Evolutionary conservation across 2,329 filamentous ascomycete species (phyloP), one percentile per base, ranked within the genome.

Genomic region (Fusarium agapanthi): DNA sequence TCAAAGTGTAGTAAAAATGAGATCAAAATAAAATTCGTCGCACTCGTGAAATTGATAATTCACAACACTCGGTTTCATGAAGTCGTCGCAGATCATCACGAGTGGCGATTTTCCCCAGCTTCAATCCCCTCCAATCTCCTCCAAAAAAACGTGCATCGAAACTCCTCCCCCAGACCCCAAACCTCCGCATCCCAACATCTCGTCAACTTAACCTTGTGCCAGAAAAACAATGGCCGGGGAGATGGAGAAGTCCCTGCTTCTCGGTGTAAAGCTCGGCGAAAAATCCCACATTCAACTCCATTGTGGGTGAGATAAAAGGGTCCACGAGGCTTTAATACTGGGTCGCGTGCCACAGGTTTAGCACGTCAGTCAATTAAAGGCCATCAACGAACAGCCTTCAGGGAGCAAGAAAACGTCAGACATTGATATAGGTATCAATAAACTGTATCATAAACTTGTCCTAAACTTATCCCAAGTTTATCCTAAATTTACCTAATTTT

Each of bases 71-170:
- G 9, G 0, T 18, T 15, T 10, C 8, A n/a, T 26, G 6, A n/a
- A n/a, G 32, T 48, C 2, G 10, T 28, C 12, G 67, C 24, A 7
- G 64, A 59, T 32, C n/a, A 32, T 72, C 53, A 0, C 11, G 3
- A 12, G 64, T 67, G 65, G 65, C 55, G 30, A 55, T 18, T 67
- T 67, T 67, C 65, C 65, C 55, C 66, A 69, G 44, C 58, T 63
- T 43, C 35, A 48, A 57, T 37, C 41, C 47, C 35, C 34, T 35
- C 28, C 35, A 48, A 57, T 37, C 41, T 41, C 35, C 34, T 35
- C 28, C 7, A 22, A 43, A 32, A 47, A 26, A 35, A 50, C 43
- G 26, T 66, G 43, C 28, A 28, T 32, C 41, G 43, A 28, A 38
- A 37, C 24, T 37, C 20, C 50, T 55, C 58, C 65, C 65, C 65